Conservation (phyloP, 805 yeast genomes). For the Wickerhamomyces tratensis region DNA sequence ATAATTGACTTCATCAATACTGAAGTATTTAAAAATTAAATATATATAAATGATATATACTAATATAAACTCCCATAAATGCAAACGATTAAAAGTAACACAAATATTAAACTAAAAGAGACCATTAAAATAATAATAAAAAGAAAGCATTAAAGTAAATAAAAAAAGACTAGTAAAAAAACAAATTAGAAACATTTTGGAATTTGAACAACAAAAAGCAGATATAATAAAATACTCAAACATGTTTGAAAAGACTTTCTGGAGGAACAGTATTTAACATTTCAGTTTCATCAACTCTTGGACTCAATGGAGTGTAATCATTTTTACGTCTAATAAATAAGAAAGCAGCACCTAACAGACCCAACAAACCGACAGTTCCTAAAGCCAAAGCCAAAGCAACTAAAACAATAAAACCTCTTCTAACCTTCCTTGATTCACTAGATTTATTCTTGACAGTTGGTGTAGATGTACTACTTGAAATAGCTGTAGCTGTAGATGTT, state of each 20-base stretch:
- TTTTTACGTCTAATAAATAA: conserved; percentile 28
- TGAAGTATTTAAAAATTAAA: too few relatives aligned
- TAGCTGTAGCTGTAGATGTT: conserved; percentile 4
- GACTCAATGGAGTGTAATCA: conserved; percentile 34
- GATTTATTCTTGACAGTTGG: conserved; percentile 1
- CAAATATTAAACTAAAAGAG: too few relatives aligned
- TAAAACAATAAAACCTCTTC: conserved; percentile 57
- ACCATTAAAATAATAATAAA: too few relatives aligned
- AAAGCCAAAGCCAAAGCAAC: conserved; percentile 61
- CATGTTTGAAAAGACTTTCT: conserved; percentile 33
- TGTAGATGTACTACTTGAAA: conserved; percentile 10
- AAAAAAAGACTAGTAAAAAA: not conserved
- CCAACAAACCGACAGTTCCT: conserved; percentile 34
- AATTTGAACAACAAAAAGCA: not conserved
- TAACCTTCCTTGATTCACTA: conserved; percentile 17
- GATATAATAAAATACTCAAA: conserved; percentile 1
- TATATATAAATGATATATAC: too few relatives aligned
- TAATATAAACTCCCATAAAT: too few relatives aligned
- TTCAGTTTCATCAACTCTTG: conserved; percentile 50
- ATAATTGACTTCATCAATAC: too few relatives aligned
- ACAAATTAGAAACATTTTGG: not conserved
- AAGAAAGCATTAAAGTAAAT: too few relatives aligned
- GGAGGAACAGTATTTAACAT: conserved; percentile 60
- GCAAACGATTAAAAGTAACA: too few relatives aligned
- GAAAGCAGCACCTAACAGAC: conserved; percentile 27